Evolutionary conservation across 345 rosid genomes (phyloP).

Genomic region (Brassica carinata): DNA sequence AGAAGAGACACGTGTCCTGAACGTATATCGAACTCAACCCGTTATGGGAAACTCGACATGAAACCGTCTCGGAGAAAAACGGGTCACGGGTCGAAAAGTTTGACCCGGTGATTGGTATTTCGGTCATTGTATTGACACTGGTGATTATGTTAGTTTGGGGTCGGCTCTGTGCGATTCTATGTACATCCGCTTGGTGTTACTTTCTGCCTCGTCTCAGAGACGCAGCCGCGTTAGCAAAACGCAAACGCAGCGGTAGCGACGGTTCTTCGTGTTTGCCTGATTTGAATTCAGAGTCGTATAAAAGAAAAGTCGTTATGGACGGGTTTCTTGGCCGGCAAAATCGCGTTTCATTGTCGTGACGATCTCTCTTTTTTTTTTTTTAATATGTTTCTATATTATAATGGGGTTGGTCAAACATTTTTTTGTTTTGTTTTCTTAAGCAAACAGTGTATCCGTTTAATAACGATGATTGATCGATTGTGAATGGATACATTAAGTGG

Average conservation of each 20-base stretch:
- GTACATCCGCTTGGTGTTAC: constrained; percentile 67
- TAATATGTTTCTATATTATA: not conserved
- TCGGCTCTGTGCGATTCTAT: constrained; percentile 61
- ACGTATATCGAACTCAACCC: constrained; percentile 34
- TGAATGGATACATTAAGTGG: constrained; percentile 16
- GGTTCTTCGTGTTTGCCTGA: constrained; percentile 22
- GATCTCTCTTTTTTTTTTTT: not conserved
- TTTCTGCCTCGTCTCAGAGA: constrained; percentile 47
- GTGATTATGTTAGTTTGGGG: constrained; percentile 61
- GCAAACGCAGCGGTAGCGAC: constrained; percentile 29
- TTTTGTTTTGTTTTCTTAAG: not conserved
- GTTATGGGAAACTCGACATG: constrained; percentile 24
- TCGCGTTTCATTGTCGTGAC: constrained; percentile 33
- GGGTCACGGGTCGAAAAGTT: constrained; percentile 29
- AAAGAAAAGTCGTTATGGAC: constrained; percentile 69
- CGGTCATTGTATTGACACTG: constrained; percentile 55
- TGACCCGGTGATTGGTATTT: constrained; percentile 58
- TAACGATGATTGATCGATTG: constrained; percentile 31
- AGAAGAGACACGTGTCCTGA: constrained; percentile 28
- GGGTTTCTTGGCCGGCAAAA: constrained; percentile 73
- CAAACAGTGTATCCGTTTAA: constrained; percentile 19
- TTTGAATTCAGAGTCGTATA: constrained; percentile 53
- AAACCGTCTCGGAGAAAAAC: constrained; percentile 42
- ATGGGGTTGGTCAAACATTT: constrained; percentile 23
- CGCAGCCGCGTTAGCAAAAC: constrained; percentile 14